Evolutionary conservation across 108 stramenopile species (phyloP).

Genomic region (Fragilaria crotonensis): DNA sequence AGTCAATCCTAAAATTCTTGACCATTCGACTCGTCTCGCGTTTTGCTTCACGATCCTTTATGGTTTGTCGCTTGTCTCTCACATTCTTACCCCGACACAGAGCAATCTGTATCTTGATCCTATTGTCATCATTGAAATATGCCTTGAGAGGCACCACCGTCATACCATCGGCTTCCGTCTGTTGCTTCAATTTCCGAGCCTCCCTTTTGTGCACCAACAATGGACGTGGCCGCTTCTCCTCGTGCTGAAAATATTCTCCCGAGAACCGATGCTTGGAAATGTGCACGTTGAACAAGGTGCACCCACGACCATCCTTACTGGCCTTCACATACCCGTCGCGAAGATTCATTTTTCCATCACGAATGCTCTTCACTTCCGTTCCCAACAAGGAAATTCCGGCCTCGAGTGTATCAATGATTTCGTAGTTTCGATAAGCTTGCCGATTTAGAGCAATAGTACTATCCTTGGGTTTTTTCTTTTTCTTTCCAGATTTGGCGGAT

Average conservation of each 20-base stretch:
- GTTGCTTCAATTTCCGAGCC: constrained; percentile 39
- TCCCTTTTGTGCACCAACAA: constrained; percentile 56
- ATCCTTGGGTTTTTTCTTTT: constrained; percentile 36
- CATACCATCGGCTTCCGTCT: constrained; percentile 44
- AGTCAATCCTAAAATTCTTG: constrained; percentile 69
- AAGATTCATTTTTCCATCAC: constrained; percentile 83
- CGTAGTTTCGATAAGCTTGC: constrained; percentile 44
- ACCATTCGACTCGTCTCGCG: constrained; percentile 66
- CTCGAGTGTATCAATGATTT: constrained; percentile 72
- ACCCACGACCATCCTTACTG: constrained; percentile 48
- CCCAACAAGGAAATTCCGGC: constrained; percentile 70
- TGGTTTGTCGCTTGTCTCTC: constrained; percentile 73
- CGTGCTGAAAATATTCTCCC: constrained; percentile 77
- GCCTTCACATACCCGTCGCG: constrained; percentile 63
- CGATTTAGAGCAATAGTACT: constrained; percentile 37
- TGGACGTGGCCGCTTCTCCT: constrained; percentile 50
- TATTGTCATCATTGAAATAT: constrained; percentile 80
- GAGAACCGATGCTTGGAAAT: constrained; percentile 67
- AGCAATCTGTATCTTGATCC: constrained; percentile 74
- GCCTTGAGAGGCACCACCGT: constrained; percentile 76
- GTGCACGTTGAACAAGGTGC: constrained; percentile 67
- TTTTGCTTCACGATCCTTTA: constrained; percentile 69
- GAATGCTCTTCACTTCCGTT: constrained; percentile 75
- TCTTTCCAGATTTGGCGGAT: constrained; percentile 23
- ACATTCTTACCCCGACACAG: constrained; percentile 78